Evolutionary conservation across 1,284 basidiomycete species (phyloP).

Genomic region (Rugosomyces carneus): DNA sequence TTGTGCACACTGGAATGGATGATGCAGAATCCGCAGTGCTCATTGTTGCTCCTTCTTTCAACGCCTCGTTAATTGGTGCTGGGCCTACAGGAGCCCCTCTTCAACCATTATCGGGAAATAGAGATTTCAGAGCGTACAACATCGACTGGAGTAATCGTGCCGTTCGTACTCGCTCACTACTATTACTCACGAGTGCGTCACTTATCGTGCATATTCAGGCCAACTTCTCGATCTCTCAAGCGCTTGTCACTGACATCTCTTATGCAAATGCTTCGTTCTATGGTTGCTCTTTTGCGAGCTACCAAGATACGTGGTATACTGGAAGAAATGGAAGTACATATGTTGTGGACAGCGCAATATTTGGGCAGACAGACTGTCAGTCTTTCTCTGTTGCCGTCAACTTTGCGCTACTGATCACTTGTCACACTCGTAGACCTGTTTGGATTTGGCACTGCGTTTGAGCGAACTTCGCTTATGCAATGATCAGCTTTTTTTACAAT

Average conservation of each 20-base stretch:
- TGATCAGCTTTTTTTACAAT: too few relatives aligned
- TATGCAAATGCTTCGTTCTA: conserved; percentile 66
- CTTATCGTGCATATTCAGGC: conserved; percentile 31
- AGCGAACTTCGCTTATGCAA: neutral
- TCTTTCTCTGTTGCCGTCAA: neutral
- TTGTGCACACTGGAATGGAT: conserved; percentile 37
- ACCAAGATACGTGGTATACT: conserved; percentile 64
- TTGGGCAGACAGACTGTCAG: conserved; percentile 60
- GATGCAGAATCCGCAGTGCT: conserved; percentile 52
- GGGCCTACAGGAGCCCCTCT: conserved; percentile 50
- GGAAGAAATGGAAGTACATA: conserved; percentile 56
- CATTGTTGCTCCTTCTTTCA: conserved; percentile 43
- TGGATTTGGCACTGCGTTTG: conserved; percentile 52
- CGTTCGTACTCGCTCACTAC: conserved; percentile 27
- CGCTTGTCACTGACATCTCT: conserved; percentile 52
- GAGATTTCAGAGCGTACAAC: conserved; percentile 61
- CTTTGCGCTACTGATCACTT: neutral
- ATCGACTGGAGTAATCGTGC: conserved; percentile 64
- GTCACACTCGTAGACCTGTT: conserved; percentile 42
- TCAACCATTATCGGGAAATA: conserved; percentile 48
- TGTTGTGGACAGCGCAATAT: conserved; percentile 55
- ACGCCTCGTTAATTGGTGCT: conserved; percentile 47
- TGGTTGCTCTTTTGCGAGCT: conserved; percentile 56
- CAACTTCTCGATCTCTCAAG: conserved; percentile 52
- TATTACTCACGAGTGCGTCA: neutral